Base-by-base conservation (phyloP, 1,139 yeast genomes). In the Tardiomyces blankii region DNA sequence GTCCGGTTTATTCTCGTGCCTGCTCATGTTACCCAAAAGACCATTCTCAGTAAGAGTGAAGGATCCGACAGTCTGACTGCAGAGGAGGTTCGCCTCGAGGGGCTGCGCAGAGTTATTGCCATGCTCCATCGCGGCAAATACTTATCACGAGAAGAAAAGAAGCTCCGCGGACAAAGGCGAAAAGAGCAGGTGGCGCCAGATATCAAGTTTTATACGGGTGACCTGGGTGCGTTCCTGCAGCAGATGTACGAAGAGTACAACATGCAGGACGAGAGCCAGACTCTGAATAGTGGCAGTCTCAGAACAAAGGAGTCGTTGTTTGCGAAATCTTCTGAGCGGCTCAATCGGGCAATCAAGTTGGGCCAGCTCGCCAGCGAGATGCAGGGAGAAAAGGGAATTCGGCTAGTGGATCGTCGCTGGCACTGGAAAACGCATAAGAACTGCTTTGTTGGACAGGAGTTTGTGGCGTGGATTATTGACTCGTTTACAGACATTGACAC, bases 11-110 rank as follows among this genome's bases (percentile, higher is more conserved):
- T 88, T 9, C 73, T 91, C 30, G 58, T 69, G 4, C 96, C 97
- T 0, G 70, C 86, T 1, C 83, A 77, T 3, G 71, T 81, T 16
- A 81, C 88, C 0, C 74, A 77, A 45, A 44, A 42, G 18, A 23
- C 42, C n/a, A 19, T 25, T 18, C 18, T 14, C 18, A 28, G 19
- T 32, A 28, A 43, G 13, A 25, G 58, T 7, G 59, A 60, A 43
- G 66, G 68, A 33, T 68, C 70, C 35, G 77, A 79, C 57, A 72
- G 73, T 28, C 67, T 87, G 42, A 77, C 77, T 0, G 80, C 82
- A 3, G 97, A 89, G 61, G 97, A 89, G 63, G 77, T 84, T 18
- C 67, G 95, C 48, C 75, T 91, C 14, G 97, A 89, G 61, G 98
- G 97, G 0, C 67, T 91, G 32, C 70, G 91, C 44, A 78, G 80